Evolutionary conservation across 176 grass and related monocot genomes (phyloP).

Genomic region (Phoenix roebelenii): DNA sequence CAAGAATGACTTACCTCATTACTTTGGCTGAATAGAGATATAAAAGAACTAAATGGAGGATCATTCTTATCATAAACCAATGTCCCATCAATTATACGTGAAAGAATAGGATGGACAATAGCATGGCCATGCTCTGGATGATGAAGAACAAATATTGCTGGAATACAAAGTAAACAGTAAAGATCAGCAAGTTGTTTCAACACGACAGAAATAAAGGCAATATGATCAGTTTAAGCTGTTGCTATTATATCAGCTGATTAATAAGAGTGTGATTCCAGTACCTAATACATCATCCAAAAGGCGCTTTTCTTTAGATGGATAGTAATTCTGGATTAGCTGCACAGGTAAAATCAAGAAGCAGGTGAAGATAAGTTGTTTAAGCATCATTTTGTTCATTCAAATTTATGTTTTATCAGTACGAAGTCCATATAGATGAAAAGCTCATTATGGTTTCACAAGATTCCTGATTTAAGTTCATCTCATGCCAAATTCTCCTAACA

Average conservation of each 20-base stretch:
- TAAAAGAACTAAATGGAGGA: conserved; percentile 83
- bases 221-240: too few species aligned
- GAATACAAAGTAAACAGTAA: conserved; percentile 17
- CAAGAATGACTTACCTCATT: conserved; percentile 52
- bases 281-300: conserved; percentile 96
- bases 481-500: too few species aligned
- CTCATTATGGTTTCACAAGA: too few species aligned
- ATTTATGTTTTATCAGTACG: not conserved
- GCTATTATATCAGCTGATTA: too few species aligned
- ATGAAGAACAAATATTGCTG: conserved; percentile 96
- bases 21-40: conserved; percentile 88
- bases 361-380: not conserved
- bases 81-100: conserved; percentile 89
- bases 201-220: not conserved
- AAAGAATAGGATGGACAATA: conserved; percentile 93
- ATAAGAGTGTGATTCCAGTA: conserved; percentile 24
- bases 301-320: conserved; percentile 83
- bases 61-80: conserved; percentile 73
- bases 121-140: conserved; percentile 97
- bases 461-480: too few species aligned
- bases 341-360: conserved; percentile 23
- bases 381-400: not conserved
- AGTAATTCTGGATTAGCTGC: conserved; percentile 95
- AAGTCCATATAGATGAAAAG: too few species aligned
- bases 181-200: conserved; percentile 7